Base-by-base conservation (phyloP, 2,329 filamentous ascomycete species). In the Venturiaceae sp. region DNA sequence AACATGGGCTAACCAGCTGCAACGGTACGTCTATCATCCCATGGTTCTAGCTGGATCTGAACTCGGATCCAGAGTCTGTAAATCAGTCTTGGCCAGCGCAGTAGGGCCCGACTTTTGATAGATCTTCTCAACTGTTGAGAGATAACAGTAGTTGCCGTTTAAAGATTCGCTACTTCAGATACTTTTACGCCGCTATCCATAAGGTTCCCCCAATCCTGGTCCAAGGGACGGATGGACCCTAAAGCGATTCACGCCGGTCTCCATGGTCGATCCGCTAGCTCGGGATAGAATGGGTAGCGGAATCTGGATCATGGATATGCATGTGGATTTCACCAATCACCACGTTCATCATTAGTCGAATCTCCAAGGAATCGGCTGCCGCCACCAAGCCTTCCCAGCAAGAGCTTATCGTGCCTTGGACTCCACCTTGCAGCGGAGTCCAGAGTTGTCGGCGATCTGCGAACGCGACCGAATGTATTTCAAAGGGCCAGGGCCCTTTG, bases 361-460 rank as follows among this genome's bases (percentile, higher is more conserved):
- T 13, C 19, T 23, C 11, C 30, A 21, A 54, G 19, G 52, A 28
- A 23, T 21, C 14, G 32, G 28, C 8, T 36, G 19, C 52, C 52
- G 52, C 30, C 32, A 54, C 52, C 23, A 34, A 54, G 36, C 32
- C 52, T 39, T 54, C 52, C 32, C 32, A 39, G 14, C 32, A 34
- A 36, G 52, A 54, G 30, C 52, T 54, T 54, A 54, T 54, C 52
- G 19, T 32, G 52, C 11, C 32, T 36, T 28, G 19, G 23, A 14
- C 52, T 39, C 32, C 52, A 36, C 52, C 52, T 36, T 23, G 36
- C 19, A 28, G 32, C 52, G 16, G 32, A 16, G 16, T 21, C 52
- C 32, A 54, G 52, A 54, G 5, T 26, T 36, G 32, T 54, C 52
- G 52, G 52, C 52, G 30, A 54, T 54, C 14, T 54, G 52, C 52